phyloP scores from a whole-genome alignment of 306 rosid genomes.

The Luffa aegyptiaca region DNA sequence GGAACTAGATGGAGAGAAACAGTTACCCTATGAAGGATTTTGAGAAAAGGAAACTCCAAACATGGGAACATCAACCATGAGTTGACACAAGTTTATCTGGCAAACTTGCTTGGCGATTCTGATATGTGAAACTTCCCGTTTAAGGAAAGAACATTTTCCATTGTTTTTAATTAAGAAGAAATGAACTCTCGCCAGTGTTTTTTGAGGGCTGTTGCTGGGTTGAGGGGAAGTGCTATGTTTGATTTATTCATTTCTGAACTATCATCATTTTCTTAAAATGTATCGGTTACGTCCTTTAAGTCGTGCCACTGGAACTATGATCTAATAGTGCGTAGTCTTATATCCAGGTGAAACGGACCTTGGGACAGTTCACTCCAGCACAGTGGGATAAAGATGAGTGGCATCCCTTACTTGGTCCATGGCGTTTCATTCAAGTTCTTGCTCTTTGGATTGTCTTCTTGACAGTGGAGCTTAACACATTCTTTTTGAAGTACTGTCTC shows the following conservation, averaged over 20 bases:
- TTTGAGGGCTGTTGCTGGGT: background rate
- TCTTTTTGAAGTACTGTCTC: conserved; percentile 86
- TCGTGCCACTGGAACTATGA: background rate
- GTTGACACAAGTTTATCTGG: background rate
- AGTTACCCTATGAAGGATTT: background rate
- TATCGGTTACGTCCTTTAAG: background rate
- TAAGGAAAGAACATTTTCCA: background rate
- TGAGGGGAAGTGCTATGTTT: background rate
- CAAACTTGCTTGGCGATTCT: background rate
- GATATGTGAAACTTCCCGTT: background rate
- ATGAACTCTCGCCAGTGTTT: background rate
- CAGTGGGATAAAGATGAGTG: conserved; percentile 99
- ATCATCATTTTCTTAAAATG: background rate
- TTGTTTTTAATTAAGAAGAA: background rate
- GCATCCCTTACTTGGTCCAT: conserved; percentile 96
- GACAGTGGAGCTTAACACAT: conserved; percentile 84
- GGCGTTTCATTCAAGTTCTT: conserved; percentile 94
- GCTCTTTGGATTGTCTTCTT: conserved; percentile 73
- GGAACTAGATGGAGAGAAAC: background rate
- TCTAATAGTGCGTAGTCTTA: conserved; percentile 3
- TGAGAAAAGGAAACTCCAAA: background rate
- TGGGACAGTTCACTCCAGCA: conserved; percentile 93
- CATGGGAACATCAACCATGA: background rate
- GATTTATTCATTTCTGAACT: background rate
- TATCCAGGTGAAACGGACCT: conserved; percentile 75